Evolutionary conservation across 345 rosid species (phyloP).

Genomic region (Dipteronia sinensis): DNA sequence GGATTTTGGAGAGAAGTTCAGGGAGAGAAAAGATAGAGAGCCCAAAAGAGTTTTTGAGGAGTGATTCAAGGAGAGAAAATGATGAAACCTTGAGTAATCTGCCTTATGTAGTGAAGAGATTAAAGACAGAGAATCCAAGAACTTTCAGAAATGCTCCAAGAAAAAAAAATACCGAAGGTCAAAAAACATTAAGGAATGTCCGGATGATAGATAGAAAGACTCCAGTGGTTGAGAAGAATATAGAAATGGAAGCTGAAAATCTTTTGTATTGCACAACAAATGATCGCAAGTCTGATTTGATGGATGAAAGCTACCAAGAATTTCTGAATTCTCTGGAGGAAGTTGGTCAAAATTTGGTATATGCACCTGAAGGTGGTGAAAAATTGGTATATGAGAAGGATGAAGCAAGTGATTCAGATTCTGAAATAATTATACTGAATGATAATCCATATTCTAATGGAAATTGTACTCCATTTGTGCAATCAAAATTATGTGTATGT

Average conservation of each 20-base stretch:
- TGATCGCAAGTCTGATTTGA: background rate
- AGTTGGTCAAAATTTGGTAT: constrained; percentile 16
- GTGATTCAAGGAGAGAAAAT: constrained; percentile 27
- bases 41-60: background rate
- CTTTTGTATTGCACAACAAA: constrained; percentile 14
- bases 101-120: constrained; percentile 5
- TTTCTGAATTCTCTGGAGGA: constrained; percentile 22
- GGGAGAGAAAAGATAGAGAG: constrained; percentile 3
- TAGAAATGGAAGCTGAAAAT: constrained; percentile 17
- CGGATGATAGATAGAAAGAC: constrained; percentile 16
- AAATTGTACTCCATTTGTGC: constrained; percentile 37
- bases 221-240: constrained; percentile 21
- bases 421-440: constrained; percentile 48
- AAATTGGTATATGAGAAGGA: constrained; percentile 34
- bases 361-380: constrained; percentile 25
- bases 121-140: background rate
- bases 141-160: background rate
- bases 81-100: constrained; percentile 6
- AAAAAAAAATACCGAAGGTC: constrained; percentile 8
- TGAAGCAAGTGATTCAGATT: constrained; percentile 43
- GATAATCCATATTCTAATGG: constrained; percentile 32
- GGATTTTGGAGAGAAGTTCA: background rate
- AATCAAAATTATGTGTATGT: constrained; percentile 38
- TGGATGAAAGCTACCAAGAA: constrained; percentile 33
- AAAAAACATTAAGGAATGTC: background rate